phyloP scores from a whole-genome alignment of 2,329 filamentous ascomycete species.

The Cladophialophora yegresii region DNA sequence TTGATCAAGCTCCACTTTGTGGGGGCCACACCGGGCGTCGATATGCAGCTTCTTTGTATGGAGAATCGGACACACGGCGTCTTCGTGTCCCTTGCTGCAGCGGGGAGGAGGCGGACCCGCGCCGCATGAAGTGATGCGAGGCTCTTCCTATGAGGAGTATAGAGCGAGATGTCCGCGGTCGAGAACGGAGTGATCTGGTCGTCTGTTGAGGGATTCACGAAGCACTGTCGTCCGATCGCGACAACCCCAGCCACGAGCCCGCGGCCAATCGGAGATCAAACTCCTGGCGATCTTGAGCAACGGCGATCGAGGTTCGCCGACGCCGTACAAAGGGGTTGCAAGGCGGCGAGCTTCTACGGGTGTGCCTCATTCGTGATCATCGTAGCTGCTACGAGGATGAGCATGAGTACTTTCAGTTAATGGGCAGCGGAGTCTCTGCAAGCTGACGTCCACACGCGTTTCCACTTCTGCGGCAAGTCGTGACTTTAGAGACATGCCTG shows the following conservation, averaged over 20 bases:
- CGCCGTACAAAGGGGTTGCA: too few species aligned
- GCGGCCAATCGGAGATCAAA: background rate
- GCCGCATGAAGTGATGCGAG: background rate
- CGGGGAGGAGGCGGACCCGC: background rate
- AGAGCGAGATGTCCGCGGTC: background rate
- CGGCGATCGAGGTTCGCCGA: background rate
- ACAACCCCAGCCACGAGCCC: background rate
- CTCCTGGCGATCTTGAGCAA: background rate
- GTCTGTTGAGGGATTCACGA: background rate
- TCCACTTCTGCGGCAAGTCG: slow-evolving; percentile 8
- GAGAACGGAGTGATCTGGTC: background rate
- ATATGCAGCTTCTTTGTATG: background rate
- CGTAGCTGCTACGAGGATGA: too few species aligned
- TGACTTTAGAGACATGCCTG: slow-evolving; percentile 1
- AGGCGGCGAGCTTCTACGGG: too few species aligned
- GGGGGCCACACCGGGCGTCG: background rate
- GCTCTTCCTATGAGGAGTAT: background rate
- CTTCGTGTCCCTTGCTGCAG: background rate
- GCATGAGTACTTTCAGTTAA: background rate
- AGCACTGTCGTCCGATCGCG: background rate
- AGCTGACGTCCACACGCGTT: background rate
- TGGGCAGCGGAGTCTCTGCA: background rate
- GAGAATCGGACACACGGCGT: too few species aligned
- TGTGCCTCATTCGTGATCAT: too few species aligned
- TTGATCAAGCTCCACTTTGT: background rate